Percentiles rank a stretch among this genome's conserved stretches.
These are phyloP conservation scores for Pichia sp. DNA, from an alignment of 1,139 yeast genomes.

Conservation along the genomic window DNA sequence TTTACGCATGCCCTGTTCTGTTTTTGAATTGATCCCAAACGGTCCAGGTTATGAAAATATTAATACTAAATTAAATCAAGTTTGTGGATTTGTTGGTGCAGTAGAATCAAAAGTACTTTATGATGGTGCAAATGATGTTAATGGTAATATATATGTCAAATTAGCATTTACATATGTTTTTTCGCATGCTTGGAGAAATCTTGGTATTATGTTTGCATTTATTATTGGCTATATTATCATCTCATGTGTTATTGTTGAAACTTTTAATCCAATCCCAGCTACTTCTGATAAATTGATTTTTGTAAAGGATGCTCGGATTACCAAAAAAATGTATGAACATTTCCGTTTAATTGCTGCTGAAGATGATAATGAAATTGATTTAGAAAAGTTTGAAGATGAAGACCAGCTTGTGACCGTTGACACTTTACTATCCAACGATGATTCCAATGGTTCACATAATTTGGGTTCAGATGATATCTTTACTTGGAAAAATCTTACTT, in stretches of 20 bases:
- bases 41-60: conserved; percentile 43
- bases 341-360: conserved; percentile 5
- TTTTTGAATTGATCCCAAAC: conserved; percentile 37
- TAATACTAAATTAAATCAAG: conserved; percentile 34
- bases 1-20: conserved; percentile 44
- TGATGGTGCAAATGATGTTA: conserved; percentile 40
- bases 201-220: conserved; percentile 38
- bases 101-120: conserved; percentile 28
- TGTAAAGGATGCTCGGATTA: conserved; percentile 18
- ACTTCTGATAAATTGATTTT: conserved; percentile 24
- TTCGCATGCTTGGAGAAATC: conserved; percentile 44
- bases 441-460: conserved; percentile 4
- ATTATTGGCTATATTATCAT: conserved; percentile 35
- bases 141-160: conserved; percentile 39
- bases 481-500: conserved; percentile 39
- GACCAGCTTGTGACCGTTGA: conserved; percentile 40
- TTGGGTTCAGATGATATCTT: conserved; percentile 32
- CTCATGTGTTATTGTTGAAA: conserved; percentile 34
- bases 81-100: conserved; percentile 46
- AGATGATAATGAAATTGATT: neutral
- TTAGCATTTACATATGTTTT: conserved; percentile 34
- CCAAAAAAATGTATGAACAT: conserved; percentile 6
- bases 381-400: conserved; percentile 1
- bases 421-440: conserved; percentile 16
- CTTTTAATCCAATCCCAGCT: conserved; percentile 18